phyloP scores from a whole-genome alignment of 306 rosid genomes.

The Gillenia trifoliata region DNA sequence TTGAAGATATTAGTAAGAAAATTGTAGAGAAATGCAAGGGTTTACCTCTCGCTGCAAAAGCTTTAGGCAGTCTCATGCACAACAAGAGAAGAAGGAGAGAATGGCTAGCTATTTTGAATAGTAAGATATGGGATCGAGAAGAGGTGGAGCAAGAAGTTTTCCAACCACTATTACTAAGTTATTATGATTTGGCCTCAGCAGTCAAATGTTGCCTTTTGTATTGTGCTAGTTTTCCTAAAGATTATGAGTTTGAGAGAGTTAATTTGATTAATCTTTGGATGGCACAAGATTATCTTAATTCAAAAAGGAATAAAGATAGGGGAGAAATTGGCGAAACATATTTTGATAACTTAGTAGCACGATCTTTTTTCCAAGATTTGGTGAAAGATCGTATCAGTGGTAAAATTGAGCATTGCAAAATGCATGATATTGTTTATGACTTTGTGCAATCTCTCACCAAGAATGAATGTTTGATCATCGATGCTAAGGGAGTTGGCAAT shows the following conservation, averaged over 20 bases:
- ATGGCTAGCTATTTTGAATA: constrained; percentile 2
- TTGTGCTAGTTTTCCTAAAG: not conserved
- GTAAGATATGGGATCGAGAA: not conserved
- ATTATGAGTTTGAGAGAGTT: not conserved
- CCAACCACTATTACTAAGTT: not conserved
- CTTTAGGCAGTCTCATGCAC: constrained; percentile 6
- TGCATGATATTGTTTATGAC: not conserved
- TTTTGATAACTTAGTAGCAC: not conserved
- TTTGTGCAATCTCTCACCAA: not conserved
- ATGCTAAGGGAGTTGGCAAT: not conserved
- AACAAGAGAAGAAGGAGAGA: not conserved
- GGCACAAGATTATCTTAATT: not conserved
- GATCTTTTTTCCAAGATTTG: not conserved
- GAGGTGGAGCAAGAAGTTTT: not conserved
- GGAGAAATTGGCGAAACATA: not conserved
- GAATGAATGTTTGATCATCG: not conserved
- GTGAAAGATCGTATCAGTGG: not conserved
- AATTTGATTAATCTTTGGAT: not conserved
- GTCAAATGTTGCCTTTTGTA: not conserved
- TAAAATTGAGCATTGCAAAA: not conserved
- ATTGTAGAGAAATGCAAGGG: not conserved
- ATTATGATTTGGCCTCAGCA: not conserved
- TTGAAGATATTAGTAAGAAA: not conserved
- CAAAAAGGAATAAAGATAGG: not conserved
- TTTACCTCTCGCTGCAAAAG: not conserved